A percentile compares a stretch with the other conserved stretches of the same genome.
phyloP scores from a whole-genome alignment of 2,329 filamentous ascomycete genomes.

The Dactylellina parvicollis region DNA sequence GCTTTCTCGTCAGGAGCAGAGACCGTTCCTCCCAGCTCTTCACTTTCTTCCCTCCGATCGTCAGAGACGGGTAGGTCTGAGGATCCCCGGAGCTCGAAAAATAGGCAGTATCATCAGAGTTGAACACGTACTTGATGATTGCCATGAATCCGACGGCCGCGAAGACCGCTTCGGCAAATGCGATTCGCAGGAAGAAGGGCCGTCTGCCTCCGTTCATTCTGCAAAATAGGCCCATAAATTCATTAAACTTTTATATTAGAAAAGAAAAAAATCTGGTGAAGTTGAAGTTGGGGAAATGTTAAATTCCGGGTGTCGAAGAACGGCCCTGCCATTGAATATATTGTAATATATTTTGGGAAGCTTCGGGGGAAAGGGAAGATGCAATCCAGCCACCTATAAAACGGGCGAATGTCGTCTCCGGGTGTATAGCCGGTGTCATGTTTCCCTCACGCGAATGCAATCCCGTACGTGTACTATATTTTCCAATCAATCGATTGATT shows the following conservation, averaged over 20 bases:
- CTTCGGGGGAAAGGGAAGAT: no score
- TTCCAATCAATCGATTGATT: no score
- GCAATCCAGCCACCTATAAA: no score
- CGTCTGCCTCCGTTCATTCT: slow-evolving; percentile 35
- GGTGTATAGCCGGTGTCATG: neutral
- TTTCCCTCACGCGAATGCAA: neutral
- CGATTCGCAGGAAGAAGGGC: slow-evolving; percentile 48
- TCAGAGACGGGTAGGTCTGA: slow-evolving; percentile 2
- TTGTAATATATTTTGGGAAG: no score
- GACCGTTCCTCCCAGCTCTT: slow-evolving; percentile 28
- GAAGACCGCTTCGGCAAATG: slow-evolving; percentile 43
- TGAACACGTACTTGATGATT: slow-evolving; percentile 33
- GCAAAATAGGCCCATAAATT: slow-evolving; percentile 30
- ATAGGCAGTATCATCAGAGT: slow-evolving; percentile 4
- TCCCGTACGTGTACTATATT: neutral
- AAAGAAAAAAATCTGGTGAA: no score
- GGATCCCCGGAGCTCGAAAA: neutral
- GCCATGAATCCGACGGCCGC: slow-evolving; percentile 38
- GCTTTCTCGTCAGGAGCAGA: slow-evolving; percentile 35
- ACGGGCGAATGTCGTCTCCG: slow-evolving; percentile 23
- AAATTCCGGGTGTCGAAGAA: no score
- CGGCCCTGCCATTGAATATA: no score
- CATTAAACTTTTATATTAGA: no score
- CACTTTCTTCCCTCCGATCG: slow-evolving; percentile 1
- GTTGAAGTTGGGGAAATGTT: no score